phyloP scores from a whole-genome alignment of 1,139 yeast species.

The Suhomyces chickasaworum region DNA sequence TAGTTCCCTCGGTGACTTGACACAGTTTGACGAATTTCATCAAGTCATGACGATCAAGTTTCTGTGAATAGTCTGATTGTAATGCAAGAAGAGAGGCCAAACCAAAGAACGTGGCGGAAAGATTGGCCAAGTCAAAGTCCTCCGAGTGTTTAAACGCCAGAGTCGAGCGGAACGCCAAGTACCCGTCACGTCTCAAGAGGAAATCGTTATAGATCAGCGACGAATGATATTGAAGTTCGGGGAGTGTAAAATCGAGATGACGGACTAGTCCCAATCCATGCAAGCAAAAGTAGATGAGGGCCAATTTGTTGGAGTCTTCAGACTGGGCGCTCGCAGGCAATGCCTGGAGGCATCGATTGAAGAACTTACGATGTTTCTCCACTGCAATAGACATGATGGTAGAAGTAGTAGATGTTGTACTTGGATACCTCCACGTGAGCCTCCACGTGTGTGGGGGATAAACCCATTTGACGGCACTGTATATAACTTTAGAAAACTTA shows the following conservation, averaged over 20 bases:
- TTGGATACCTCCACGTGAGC: too few species aligned
- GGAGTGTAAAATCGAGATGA: conserved; percentile 31
- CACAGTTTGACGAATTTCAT: conserved; percentile 55
- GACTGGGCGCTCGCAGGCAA: conserved; percentile 53
- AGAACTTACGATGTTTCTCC: conserved; percentile 50
- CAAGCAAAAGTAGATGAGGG: conserved; percentile 67
- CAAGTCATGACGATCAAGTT: conserved; percentile 46
- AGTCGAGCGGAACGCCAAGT: conserved; percentile 21
- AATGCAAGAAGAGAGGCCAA: conserved; percentile 52
- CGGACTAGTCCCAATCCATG: conserved; percentile 60
- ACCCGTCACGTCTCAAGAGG: conserved; percentile 45
- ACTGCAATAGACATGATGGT: conserved; percentile 3
- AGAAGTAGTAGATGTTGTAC: background rate
- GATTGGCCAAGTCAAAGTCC: conserved; percentile 63
- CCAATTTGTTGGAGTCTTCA: conserved; percentile 67
- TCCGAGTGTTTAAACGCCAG: conserved; percentile 42
- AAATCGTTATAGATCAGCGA: conserved; percentile 51
- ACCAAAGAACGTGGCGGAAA: conserved; percentile 72
- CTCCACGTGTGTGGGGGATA: too few species aligned
- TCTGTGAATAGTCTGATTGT: conserved; percentile 38
- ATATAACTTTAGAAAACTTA: too few species aligned
- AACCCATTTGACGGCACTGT: too few species aligned
- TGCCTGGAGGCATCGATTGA: conserved; percentile 50
- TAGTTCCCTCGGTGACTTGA: conserved; percentile 59
- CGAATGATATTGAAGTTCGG: conserved; percentile 34